A percentile compares a stretch with the other conserved stretches of the same genome.
Evolutionary conservation across 1,139 yeast species (phyloP).

Genomic region (Williopsis jadinii): DNA sequence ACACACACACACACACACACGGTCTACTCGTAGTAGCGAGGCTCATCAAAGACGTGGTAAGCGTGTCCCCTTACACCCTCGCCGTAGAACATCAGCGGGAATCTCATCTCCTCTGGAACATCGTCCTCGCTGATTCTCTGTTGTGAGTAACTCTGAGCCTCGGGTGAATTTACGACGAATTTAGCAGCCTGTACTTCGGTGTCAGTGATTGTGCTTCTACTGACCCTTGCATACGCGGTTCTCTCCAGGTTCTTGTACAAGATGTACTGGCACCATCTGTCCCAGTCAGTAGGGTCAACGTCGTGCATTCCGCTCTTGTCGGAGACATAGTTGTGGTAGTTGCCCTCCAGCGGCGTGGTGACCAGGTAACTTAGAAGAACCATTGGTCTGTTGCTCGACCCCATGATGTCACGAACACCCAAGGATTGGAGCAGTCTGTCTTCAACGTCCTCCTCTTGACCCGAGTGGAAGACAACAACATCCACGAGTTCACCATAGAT

Average conservation of each 20-base stretch:
- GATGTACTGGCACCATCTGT: constrained; percentile 97
- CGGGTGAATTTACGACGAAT: constrained; percentile 52
- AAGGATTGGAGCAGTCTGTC: constrained; percentile 85
- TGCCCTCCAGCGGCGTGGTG: constrained; percentile 79
- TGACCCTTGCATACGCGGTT: constrained; percentile 89
- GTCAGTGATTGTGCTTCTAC: constrained; percentile 91
- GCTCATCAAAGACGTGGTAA: constrained; percentile 89
- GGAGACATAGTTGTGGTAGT: constrained; percentile 87
- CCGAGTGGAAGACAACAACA: constrained; percentile 94
- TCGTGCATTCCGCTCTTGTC: constrained; percentile 82
- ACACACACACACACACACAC: too few species aligned
- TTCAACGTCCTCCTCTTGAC: constrained; percentile 95
- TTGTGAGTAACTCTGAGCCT: constrained; percentile 46
- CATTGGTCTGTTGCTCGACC: constrained; percentile 65
- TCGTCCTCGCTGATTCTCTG: constrained; percentile 46
- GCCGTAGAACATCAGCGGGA: constrained; percentile 83
- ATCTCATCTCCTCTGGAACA: constrained; percentile 57
- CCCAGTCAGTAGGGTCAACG: constrained; percentile 91
- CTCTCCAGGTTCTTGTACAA: constrained; percentile 81
- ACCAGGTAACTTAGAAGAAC: constrained; percentile 84
- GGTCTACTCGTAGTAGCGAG: constrained; percentile 50
- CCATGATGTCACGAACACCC: constrained; percentile 76
- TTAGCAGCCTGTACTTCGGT: constrained; percentile 95
- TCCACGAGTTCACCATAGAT: constrained; percentile 84
- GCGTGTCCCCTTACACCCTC: constrained; percentile 91